phyloP scores from a whole-genome alignment of 345 rosid genomes.

The Ceriops tagal region DNA sequence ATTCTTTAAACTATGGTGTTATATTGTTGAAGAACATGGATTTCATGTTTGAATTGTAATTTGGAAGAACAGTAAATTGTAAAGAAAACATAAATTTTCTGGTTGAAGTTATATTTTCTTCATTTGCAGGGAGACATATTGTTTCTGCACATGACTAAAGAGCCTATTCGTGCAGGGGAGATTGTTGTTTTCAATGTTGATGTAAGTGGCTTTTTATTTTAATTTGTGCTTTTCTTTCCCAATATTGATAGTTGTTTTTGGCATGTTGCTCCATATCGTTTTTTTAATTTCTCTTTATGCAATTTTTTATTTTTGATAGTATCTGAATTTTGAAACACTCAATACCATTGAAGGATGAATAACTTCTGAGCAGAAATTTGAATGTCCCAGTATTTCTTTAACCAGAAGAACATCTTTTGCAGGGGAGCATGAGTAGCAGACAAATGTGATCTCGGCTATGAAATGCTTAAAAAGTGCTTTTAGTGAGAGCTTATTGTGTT shows the following conservation, averaged over 20 bases:
- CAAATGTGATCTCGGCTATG: not conserved
- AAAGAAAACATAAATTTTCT: too few relatives aligned
- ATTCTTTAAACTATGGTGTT: too few relatives aligned
- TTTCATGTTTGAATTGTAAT: too few relatives aligned
- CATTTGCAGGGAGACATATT: slow-evolving; percentile 80
- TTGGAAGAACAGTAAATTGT: too few relatives aligned
- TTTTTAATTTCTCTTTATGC: too few relatives aligned
- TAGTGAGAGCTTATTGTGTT: too few relatives aligned
- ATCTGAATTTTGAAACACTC: not conserved
- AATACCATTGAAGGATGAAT: not conserved
- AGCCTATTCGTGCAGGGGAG: slow-evolving; percentile 94
- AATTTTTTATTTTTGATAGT: not conserved
- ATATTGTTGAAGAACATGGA: too few relatives aligned
- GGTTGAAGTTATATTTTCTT: not conserved
- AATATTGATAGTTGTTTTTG: not conserved
- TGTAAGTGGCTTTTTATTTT: slow-evolving; percentile 39
- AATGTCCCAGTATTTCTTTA: not conserved
- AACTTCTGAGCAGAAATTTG: not conserved
- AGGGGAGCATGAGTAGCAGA: not conserved
- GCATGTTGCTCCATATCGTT: too few relatives aligned
- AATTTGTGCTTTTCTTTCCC: not conserved
- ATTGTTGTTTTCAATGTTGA: slow-evolving; percentile 93
- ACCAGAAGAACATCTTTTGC: not conserved
- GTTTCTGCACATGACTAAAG: slow-evolving; percentile 89
- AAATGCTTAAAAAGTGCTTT: not conserved